These are phyloP conservation scores for Trichosanthes cucumerina DNA, from an alignment of 306 rosid genomes.

Conservation along the genomic window DNA sequence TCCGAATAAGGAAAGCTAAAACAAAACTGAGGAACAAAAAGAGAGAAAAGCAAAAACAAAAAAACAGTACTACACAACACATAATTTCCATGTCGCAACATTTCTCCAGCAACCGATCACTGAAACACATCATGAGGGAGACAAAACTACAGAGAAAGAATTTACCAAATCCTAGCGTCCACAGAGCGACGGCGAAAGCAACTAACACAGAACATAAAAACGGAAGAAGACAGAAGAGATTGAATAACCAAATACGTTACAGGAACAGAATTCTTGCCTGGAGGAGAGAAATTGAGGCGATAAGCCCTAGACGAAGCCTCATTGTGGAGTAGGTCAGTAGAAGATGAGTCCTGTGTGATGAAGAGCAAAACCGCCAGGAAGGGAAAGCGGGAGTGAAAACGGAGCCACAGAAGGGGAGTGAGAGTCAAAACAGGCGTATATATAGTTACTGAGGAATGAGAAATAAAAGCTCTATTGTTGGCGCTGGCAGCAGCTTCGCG, in stretches of 20 bases:
- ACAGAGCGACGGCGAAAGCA: background rate
- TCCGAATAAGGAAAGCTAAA: background rate
- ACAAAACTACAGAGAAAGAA: background rate
- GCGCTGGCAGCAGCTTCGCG: background rate
- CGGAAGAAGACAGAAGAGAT: background rate
- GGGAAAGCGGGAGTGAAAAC: background rate
- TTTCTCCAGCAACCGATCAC: background rate
- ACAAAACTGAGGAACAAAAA: background rate
- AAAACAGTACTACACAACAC: background rate
- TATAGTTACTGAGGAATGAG: conserved; percentile 20
- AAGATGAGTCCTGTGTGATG: background rate
- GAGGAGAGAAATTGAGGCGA: conserved; percentile 23
- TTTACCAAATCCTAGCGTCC: background rate
- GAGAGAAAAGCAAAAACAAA: background rate
- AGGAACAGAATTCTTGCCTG: conserved; percentile 39
- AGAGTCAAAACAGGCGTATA: conserved; percentile 15
- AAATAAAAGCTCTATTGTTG: background rate
- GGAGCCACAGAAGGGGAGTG: conserved; percentile 20
- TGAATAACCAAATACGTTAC: background rate
- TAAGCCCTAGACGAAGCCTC: conserved; percentile 37
- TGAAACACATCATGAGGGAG: background rate
- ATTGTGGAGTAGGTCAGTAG: conserved; percentile 13
- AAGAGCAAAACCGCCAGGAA: background rate
- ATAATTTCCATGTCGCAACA: background rate
- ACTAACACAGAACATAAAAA: background rate